Evolutionary conservation across 176 grass and related monocot genomes (phyloP).

Genomic region (Musa troglodytarum): DNA sequence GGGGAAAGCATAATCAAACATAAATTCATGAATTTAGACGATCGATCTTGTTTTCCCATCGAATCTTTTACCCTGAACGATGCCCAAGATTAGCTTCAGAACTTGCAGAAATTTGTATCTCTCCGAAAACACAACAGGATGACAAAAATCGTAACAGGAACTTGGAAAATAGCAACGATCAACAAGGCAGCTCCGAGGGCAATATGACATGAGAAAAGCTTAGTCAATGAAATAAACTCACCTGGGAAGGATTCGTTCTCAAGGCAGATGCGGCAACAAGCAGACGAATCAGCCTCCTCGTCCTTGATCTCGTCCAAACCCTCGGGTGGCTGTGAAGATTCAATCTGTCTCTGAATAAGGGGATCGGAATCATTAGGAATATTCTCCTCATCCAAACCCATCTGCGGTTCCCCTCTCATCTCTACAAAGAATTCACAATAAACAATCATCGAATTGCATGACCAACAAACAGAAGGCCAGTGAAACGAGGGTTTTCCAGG

Average conservation of each 20-base stretch:
- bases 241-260: constrained; percentile 61
- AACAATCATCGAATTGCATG: neutral
- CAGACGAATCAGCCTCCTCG: constrained; percentile 63
- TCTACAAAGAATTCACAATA: neutral
- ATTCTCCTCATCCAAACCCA: constrained; percentile 22
- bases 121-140: neutral
- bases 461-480: neutral
- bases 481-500: neutral
- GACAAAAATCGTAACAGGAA: neutral
- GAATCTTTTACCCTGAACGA: neutral
- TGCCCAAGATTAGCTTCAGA: neutral
- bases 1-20: too few species aligned
- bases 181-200: neutral
- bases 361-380: constrained; percentile 31
- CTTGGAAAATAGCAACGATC: neutral
- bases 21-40: too few species aligned
- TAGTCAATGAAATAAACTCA: constrained; percentile 19
- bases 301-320: constrained; percentile 51
- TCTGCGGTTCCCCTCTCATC: constrained; percentile 1
- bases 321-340: constrained; percentile 15
- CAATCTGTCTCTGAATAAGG: constrained; percentile 29
- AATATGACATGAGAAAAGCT: neutral
- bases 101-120: neutral
- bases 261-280: constrained; percentile 88
- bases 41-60: neutral